phyloP scores from a whole-genome alignment of 805 yeast genomes.

The Maudiozyma barnettii region DNA sequence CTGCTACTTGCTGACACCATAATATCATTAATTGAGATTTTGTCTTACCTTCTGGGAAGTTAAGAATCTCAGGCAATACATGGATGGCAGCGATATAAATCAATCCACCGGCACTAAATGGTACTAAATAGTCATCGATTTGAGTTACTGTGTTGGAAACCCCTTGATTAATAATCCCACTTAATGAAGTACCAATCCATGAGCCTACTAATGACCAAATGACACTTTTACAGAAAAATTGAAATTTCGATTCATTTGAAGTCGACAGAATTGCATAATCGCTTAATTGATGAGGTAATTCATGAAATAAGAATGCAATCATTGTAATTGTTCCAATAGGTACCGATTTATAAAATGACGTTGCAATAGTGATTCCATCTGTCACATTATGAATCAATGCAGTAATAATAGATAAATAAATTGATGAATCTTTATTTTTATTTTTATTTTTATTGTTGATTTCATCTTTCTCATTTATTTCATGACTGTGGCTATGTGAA shows the following conservation, averaged over 20 bases:
- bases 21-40: conserved; percentile 32
- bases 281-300: conserved; percentile 74
- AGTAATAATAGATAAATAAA: conserved; percentile 57
- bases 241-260: neutral
- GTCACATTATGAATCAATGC: conserved; percentile 69
- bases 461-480: conserved; percentile 11
- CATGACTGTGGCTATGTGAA: conserved; percentile 37
- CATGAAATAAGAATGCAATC: conserved; percentile 65
- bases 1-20: conserved; percentile 39
- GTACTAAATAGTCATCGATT: conserved; percentile 41
- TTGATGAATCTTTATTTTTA: conserved; percentile 34
- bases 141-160: neutral
- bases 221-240: conserved; percentile 2
- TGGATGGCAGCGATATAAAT: conserved; percentile 64
- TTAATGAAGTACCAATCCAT: conserved; percentile 53
- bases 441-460: too few relatives aligned
- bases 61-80: conserved; percentile 64
- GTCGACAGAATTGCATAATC: conserved; percentile 64
- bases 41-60: neutral
- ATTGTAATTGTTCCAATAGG: conserved; percentile 60
- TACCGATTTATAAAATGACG: conserved; percentile 54
- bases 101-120: conserved; percentile 72
- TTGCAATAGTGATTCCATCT: conserved; percentile 67
- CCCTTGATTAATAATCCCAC: conserved; percentile 43
- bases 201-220: conserved; percentile 47